These are phyloP conservation scores for Penicillium cataractarum DNA, from an alignment of 495 filamentous ascomycete genomes.

Conservation along the genomic window DNA sequence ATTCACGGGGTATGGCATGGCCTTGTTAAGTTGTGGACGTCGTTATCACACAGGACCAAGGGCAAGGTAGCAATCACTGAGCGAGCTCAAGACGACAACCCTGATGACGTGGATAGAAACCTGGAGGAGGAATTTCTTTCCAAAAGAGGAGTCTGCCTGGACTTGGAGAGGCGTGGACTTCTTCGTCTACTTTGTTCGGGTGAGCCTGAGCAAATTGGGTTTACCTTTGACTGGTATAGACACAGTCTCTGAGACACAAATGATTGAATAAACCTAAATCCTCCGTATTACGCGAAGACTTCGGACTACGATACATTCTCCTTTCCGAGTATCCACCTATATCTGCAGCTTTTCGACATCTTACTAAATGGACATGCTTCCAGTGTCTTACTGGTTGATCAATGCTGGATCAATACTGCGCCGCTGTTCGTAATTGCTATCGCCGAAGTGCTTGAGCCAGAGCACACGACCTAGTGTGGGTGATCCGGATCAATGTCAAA, in stretches of 20 bases:
- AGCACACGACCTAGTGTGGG: too few species aligned
- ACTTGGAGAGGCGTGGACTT: conserved; percentile 17
- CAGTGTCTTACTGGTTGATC: too few species aligned
- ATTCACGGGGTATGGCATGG: background rate
- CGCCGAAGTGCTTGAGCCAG: too few species aligned
- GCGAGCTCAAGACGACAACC: background rate
- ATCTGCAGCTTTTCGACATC: too few species aligned
- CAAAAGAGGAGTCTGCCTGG: conserved; percentile 1
- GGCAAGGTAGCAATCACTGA: conserved; percentile 2
- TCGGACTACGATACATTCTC: too few species aligned
- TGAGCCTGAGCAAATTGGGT: conserved; percentile 36
- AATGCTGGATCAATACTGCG: too few species aligned
- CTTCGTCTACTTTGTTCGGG: conserved; percentile 32
- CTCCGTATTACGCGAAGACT: too few species aligned
- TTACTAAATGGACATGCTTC: too few species aligned
- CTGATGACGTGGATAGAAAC: background rate
- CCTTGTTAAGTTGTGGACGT: background rate
- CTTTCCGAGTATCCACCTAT: too few species aligned
- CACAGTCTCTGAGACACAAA: conserved; percentile 3
- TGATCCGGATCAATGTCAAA: too few species aligned
- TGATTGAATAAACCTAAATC: too few species aligned
- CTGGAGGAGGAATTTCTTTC: background rate
- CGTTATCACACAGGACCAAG: background rate
- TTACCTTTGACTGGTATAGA: conserved; percentile 33
- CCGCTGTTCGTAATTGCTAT: too few species aligned